Base-by-base conservation (phyloP, 2,329 filamentous ascomycete genomes). In the Aspergillus puulaauensis region DNA sequence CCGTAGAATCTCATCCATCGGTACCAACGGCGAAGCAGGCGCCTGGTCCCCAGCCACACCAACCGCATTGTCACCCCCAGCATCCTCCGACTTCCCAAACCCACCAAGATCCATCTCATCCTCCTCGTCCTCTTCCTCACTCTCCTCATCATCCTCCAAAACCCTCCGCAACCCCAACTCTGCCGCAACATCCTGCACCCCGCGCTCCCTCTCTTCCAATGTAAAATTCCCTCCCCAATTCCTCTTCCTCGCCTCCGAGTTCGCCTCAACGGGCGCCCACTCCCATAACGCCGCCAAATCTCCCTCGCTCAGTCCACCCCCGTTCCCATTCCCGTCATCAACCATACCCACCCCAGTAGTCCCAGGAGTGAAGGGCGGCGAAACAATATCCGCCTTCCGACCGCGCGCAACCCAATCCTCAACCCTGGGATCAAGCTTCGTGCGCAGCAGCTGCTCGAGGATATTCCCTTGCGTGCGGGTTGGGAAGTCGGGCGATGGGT, bases 341-440 rank as follows among this genome's bases (percentile, higher is more conserved):
- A 57, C 61, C 37, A 46, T 15, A 12, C 41, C 14, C 23, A 6
- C 19, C 3, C 40, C 51, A 9, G 49, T 6, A 27, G 14, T 48
- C 5, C 11, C 31, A 6, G 51, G 21, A 23, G 12, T 21, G 14
- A 43, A 53, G 59, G 57, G 35, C 48, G 55, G 14, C 8, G 33
- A 21, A 8, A n/a, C 24, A 49, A 52, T 19, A 47, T 54, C 52
- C 12, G 43, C 43, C n/a, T 54, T 54, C 61, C 84, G 82, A 1
- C 86, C 88, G 52, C 86, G 78, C 21, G 86, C 83, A 24, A 93
- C 86, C 76, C 88, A 87, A 56, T 87, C 85, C 70, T 93, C 90
- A 17, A 92, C 86, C 23, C 85, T 82, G 0, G 90, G 90, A 64
- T 95, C 91, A 49, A 92, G 82, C 71, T 95, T 95, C 75, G 95